Evolutionary conservation across 192 early-diverging fungal species (phyloP).

Genomic region (Coemansia asiatica): DNA sequence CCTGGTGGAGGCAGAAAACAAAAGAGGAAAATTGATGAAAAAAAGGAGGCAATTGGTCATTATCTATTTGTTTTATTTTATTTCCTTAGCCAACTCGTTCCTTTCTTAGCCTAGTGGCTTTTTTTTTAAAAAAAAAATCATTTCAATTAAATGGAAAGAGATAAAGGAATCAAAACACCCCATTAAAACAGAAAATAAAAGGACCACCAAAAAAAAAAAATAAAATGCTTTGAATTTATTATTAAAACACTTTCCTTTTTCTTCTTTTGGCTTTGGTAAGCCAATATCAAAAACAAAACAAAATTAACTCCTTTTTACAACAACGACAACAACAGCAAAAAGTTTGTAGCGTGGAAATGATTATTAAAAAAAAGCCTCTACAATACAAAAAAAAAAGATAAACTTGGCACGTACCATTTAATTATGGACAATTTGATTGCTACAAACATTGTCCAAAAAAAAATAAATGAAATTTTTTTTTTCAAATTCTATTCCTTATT

Average conservation of each 20-base stretch:
- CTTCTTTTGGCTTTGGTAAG: neutral
- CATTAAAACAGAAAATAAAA: neutral
- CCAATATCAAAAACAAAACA: neutral
- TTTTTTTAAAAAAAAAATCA: neutral
- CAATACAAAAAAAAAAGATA: neutral
- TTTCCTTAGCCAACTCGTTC: neutral
- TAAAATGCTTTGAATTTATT: neutral
- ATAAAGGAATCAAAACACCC: neutral
- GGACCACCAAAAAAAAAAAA: neutral
- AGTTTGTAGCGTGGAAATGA: neutral
- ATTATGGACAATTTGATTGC: neutral
- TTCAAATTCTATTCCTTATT: neutral
- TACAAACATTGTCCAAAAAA: neutral
- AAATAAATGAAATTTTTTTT: neutral
- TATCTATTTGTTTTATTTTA: neutral
- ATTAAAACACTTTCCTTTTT: neutral
- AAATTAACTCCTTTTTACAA: neutral
- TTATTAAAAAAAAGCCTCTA: slow-evolving; percentile 4
- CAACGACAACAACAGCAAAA: neutral
- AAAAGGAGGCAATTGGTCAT: neutral
- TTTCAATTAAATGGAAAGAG: neutral
- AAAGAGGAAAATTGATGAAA: neutral
- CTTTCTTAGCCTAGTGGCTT: neutral
- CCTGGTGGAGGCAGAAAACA: neutral
- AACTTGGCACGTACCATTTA: neutral